A percentile compares a stretch with the other conserved stretches of the same genome.
Evolutionary conservation across 2,329 filamentous ascomycete genomes (phyloP).

Genomic region (Mycosphaerella arachidis): DNA sequence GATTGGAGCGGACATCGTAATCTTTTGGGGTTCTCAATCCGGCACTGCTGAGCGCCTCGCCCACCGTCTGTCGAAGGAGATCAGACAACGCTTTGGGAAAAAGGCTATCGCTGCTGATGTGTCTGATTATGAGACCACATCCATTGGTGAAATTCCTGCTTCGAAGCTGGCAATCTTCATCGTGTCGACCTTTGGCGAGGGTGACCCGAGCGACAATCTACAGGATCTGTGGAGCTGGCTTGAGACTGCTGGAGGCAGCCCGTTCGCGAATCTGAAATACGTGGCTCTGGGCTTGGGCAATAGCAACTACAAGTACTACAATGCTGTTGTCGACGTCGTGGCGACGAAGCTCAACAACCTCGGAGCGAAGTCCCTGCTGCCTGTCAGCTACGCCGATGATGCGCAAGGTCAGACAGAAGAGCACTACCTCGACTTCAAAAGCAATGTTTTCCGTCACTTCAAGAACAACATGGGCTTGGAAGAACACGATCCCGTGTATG

Average conservation of each 20-base stretch:
- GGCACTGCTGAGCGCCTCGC: constrained; percentile 45
- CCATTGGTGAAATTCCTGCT: constrained; percentile 7
- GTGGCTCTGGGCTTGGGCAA: constrained; percentile 45
- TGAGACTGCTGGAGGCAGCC: constrained; percentile 20
- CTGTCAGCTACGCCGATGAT: constrained; percentile 39
- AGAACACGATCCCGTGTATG: constrained; percentile 34
- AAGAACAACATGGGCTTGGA: constrained; percentile 30
- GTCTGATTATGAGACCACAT: constrained; percentile 42
- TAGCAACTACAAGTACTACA: constrained; percentile 47
- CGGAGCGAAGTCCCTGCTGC: constrained; percentile 33
- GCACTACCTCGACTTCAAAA: constrained; percentile 42
- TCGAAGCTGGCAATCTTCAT: constrained; percentile 25
- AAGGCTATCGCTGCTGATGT: constrained; percentile 42
- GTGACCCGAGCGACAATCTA: constrained; percentile 43
- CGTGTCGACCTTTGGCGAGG: constrained; percentile 31
- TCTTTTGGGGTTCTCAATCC: constrained; percentile 50
- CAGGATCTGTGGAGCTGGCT: constrained; percentile 41
- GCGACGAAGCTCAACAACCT: constrained; percentile 31
- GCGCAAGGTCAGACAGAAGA: constrained; percentile 42
- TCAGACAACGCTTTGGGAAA: constrained; percentile 38
- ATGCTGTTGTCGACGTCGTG: constrained; percentile 39
- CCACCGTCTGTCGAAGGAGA: constrained; percentile 39
- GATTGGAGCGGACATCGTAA: constrained; percentile 33
- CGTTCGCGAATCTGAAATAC: constrained; percentile 33
- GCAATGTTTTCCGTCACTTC: constrained; percentile 33